phyloP scores from a whole-genome alignment of 257 asterid genomes.

The Rauvolfia tetraphylla region DNA sequence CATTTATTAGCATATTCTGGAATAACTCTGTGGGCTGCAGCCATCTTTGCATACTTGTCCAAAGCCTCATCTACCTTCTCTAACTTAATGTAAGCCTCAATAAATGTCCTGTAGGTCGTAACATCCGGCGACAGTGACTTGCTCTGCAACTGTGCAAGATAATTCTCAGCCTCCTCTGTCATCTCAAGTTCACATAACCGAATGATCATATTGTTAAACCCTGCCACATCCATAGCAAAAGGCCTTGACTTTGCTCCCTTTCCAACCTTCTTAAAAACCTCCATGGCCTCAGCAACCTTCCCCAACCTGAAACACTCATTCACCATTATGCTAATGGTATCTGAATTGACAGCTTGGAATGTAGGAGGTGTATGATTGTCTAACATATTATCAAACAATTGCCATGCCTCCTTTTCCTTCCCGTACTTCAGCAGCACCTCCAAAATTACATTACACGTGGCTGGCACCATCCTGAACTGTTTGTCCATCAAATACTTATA shows the following conservation, averaged over 20 bases:
- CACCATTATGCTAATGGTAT: slow-evolving; percentile 70
- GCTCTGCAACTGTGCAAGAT: slow-evolving; percentile 40
- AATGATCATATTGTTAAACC: slow-evolving; percentile 68
- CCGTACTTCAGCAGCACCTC: slow-evolving; percentile 74
- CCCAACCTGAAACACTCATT: slow-evolving; percentile 75
- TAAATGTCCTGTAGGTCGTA: slow-evolving; percentile 57
- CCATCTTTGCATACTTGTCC: slow-evolving; percentile 71
- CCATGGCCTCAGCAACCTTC: slow-evolving; percentile 63
- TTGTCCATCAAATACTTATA: slow-evolving; percentile 62
- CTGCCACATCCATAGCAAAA: slow-evolving; percentile 81
- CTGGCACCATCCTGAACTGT: slow-evolving; percentile 69
- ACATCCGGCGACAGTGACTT: slow-evolving; percentile 78
- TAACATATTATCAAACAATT: slow-evolving; percentile 69
- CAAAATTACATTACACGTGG: slow-evolving; percentile 64
- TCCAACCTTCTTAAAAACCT: slow-evolving; percentile 70
- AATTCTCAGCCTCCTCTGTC: slow-evolving; percentile 75
- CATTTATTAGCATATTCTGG: slow-evolving; percentile 71
- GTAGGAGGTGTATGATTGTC: slow-evolving; percentile 92
- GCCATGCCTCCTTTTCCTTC: slow-evolving; percentile 73
- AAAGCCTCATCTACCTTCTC: slow-evolving; percentile 51
- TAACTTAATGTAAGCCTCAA: slow-evolving; percentile 61
- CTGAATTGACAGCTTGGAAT: slow-evolving; percentile 80
- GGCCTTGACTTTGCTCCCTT: slow-evolving; percentile 70
- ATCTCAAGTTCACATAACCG: slow-evolving; percentile 70
- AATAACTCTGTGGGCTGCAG: slow-evolving; percentile 73